Evolutionary conservation across 352 stramenopile species (phyloP), one percentile per base, ranked within the genome.

Genomic region (Phytophthora meadii): DNA sequence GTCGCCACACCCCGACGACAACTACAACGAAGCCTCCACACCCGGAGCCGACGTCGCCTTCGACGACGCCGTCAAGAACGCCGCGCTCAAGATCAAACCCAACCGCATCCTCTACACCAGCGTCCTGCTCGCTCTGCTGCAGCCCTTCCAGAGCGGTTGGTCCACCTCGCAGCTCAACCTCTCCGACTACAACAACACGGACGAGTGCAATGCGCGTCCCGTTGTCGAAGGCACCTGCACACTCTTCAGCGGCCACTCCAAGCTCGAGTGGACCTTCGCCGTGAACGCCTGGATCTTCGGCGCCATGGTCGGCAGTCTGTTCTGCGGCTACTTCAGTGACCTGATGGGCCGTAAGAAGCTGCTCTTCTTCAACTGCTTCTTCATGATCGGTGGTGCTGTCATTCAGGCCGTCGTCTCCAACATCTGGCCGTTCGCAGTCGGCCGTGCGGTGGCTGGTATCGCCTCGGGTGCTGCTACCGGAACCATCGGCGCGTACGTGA

Each of bases 141-240:
- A 84, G 37, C 64, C 72, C 10, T 74, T 84, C 52, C 80, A 91
- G 54, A 79, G 74, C 56, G 79, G 79, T 37, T 90, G 77, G 81
- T 72, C 72, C 28, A 68, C 79, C 27, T 81, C 76, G 4, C 82
- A 89, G 45, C 60, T 88, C 66, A 92, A 92, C 69, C 68, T 87
- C 25, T 83, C 72, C 22, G 59, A 68, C 8, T 89, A 86, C 65
- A 74, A 86, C 54, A 62, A 86, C 65, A 70, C 74, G 22, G 64
- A 76, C 11, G 69, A 72, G 30, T 92, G 82, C 58, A 70, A 74
- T 39, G 72, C 72, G 1, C 72, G 65, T 14, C 81, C 79, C 9
- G 70, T 88, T 1, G 54, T 44, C 7, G 19, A 53, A 4, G 77
- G 68, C 39, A 84, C 73, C 10, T 89, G 81, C 48, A 79, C 64